Conservation (phyloP, 179 eudicot genomes). For the Dionaea muscipula region DNA sequence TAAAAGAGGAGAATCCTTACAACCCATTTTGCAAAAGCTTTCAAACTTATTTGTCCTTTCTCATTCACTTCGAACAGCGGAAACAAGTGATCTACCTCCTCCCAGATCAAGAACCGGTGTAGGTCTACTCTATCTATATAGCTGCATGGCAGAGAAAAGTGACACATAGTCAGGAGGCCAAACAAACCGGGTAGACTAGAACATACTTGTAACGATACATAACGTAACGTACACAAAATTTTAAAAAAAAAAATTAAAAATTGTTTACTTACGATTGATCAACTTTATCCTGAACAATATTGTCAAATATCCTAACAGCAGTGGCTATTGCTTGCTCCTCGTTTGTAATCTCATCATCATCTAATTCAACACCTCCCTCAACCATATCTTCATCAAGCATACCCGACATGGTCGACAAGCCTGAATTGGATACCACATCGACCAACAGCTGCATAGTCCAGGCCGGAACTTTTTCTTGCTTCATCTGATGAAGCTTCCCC, state of each 20-base stretch:
- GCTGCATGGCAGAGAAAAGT: conserved; percentile 10
- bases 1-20: conserved; percentile 17
- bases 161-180: not conserved
- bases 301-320: conserved; percentile 22
- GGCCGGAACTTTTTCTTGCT: conserved; percentile 24
- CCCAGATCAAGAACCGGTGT: conserved; percentile 24
- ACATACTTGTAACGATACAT: too few relatives aligned
- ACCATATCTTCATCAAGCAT: conserved; percentile 15
- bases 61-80: conserved; percentile 24
- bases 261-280: conserved; percentile 14
- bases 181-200: not conserved
- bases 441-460: conserved; percentile 36
- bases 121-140: conserved; percentile 26
- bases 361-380: conserved; percentile 19
- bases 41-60: conserved; percentile 17
- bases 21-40: conserved; percentile 32
- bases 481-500: conserved; percentile 26
- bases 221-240: too few relatives aligned
- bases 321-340: conserved; percentile 34
- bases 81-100: conserved; percentile 28
- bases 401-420: conserved; percentile 23
- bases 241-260: not conserved
- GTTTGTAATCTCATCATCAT: conserved; percentile 25
- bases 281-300: conserved; percentile 15
- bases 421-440: conserved; percentile 24